A percentile compares a stretch with the other conserved stretches of the same genome.
These are phyloP conservation scores for Tylopilus rubrobrunneus DNA, from an alignment of 768 basidiomycete species.

Conservation along the genomic window DNA sequence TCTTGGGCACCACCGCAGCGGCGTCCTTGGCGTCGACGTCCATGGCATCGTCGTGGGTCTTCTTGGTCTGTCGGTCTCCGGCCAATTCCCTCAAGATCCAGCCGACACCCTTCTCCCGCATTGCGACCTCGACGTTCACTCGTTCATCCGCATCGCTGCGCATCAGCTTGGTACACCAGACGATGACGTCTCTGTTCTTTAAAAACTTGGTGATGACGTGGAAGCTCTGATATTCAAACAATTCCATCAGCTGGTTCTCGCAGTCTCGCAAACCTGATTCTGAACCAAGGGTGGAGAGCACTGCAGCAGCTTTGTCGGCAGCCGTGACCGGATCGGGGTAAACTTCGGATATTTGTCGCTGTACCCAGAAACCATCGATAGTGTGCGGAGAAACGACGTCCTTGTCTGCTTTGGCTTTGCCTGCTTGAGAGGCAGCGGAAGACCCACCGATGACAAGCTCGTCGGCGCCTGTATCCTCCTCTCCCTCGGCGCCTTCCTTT, in stretches of 20 bases:
- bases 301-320: constrained; percentile 82
- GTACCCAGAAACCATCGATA: constrained; percentile 98
- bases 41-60: constrained; percentile 57
- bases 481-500: constrained; percentile 41
- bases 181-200: constrained; percentile 93
- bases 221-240: constrained; percentile 92
- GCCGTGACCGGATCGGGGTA: constrained; percentile 95
- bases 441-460: constrained; percentile 79
- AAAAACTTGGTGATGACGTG: constrained; percentile 86
- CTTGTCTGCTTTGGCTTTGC: constrained; percentile 58
- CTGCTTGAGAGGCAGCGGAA: constrained; percentile 40
- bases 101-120: constrained; percentile 95
- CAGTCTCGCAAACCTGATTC: constrained; percentile 87
- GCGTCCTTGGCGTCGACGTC: constrained; percentile 66
- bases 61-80: constrained; percentile 71
- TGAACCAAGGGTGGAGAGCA: constrained; percentile 80
- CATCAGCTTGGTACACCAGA: constrained; percentile 97
- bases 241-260: constrained; percentile 94
- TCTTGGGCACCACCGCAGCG: constrained; percentile 57
- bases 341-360: constrained; percentile 85
- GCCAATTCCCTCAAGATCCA: constrained; percentile 91
- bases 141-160: constrained; percentile 85
- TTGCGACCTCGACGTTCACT: constrained; percentile 93
- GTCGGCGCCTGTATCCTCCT: constrained; percentile 52
- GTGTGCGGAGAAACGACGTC: constrained; percentile 85